Base-by-base conservation (phyloP, 2,329 filamentous ascomycete species). In the Colletotrichum truncatum region DNA sequence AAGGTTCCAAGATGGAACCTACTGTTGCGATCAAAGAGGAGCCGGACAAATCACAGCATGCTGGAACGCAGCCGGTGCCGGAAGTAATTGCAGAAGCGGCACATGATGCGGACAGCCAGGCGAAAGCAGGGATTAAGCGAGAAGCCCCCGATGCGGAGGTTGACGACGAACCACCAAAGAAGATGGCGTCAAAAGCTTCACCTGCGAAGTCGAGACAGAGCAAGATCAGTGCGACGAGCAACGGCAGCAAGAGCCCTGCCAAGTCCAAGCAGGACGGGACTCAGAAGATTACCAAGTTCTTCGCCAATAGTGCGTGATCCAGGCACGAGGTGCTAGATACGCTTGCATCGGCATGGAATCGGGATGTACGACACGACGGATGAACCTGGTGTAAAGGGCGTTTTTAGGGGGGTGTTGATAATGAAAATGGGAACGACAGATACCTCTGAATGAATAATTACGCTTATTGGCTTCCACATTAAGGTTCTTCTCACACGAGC, bases 251-350 rank as follows among this genome's bases (percentile, higher is more conserved):
- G 55, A 78, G 74, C 30, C 74, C 75, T 4, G 67, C 45, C 5
- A 80, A 79, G 60, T 6, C 52, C 61, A 76, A 72, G 53, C 67
- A 66, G 61, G 67, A 70, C 4, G 78, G 79, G 3, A 79, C 74
- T 16, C 80, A 79, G 65, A 85, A 85, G 70, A 83, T 83, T 25
- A 83, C 81, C 0, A 82, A 78, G 63, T 83, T 83, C 67, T 83
- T 83, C 67, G 76, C 73, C 21, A 82, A 81, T 55, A 81, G 79
- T 63, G 75, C 80, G 9, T 82, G 70, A 77, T 34, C n/a, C n/a
- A n/a, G n/a, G n/a, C n/a, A n/a, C n/a, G n/a, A n/a, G n/a, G n/a
- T n/a, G n/a, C n/a, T n/a, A n/a, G n/a, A n/a, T n/a, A n/a, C n/a
- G 4, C 12, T 25, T 43, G 16, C 18, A 14, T 21, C 21, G 25